Evolutionary conservation across 331 rosid genomes (phyloP).

Genomic region (Pyrus hybrid): DNA sequence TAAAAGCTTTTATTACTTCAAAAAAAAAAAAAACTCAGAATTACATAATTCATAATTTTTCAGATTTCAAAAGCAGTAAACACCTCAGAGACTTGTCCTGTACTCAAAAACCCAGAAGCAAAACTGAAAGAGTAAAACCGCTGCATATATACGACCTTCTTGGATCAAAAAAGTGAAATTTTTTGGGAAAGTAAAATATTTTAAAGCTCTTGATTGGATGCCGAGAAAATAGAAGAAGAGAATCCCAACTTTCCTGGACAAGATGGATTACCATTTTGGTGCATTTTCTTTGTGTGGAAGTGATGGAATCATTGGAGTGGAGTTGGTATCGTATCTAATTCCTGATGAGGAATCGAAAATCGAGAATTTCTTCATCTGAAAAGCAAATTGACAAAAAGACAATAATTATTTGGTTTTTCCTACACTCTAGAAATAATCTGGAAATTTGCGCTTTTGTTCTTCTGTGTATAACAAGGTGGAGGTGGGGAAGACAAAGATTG

Average conservation of each 20-base stretch:
- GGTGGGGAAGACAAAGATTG: too few species aligned
- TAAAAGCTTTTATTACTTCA: not conserved
- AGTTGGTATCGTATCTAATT: not conserved
- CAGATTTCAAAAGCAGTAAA: not conserved
- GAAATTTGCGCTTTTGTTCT: too few species aligned
- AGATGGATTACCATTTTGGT: not conserved
- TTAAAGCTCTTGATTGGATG: not conserved
- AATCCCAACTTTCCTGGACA: not conserved
- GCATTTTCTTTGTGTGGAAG: not conserved
- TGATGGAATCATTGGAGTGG: not conserved
- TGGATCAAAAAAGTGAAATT: not conserved
- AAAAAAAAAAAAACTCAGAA: not conserved
- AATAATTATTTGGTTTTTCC: too few species aligned
- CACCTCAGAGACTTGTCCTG: not conserved
- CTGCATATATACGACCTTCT: not conserved
- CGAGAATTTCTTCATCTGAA: not conserved
- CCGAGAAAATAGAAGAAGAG: not conserved
- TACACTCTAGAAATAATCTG: too few species aligned
- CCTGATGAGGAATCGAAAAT: not conserved
- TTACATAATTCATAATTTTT: not conserved
- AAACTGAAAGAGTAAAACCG: too few species aligned
- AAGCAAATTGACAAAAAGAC: too few species aligned
- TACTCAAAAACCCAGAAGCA: not conserved
- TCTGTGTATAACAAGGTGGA: too few species aligned
- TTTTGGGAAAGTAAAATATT: not conserved